Conservation (phyloP, 345 rosid species). For the Aquilaria malaccensis region DNA sequence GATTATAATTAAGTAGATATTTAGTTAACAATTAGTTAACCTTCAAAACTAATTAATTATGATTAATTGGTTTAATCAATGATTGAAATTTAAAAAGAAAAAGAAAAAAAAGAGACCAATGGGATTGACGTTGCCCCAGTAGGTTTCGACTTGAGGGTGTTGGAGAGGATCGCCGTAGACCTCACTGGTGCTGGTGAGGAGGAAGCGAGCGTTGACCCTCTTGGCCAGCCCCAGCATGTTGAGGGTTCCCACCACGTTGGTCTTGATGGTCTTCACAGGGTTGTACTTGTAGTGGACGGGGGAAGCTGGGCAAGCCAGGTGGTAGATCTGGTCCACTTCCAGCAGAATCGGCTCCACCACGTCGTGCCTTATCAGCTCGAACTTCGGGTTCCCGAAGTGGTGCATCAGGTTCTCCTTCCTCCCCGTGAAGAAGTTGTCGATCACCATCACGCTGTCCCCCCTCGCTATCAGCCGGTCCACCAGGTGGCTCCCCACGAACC, state of each 20-base stretch:
- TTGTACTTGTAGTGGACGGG: constrained; percentile 90
- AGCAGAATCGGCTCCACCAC: constrained; percentile 74
- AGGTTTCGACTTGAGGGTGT: constrained; percentile 82
- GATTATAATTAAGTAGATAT: background rate
- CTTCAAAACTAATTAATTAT: no score
- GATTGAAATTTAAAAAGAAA: background rate
- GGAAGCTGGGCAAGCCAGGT: constrained; percentile 83
- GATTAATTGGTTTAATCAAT: background rate
- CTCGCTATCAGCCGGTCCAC: constrained; percentile 74
- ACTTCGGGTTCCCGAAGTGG: constrained; percentile 65
- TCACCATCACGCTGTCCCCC: constrained; percentile 74
- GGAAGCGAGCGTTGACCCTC: constrained; percentile 72
- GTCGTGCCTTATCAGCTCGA: constrained; percentile 75
- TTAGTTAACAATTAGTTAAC: background rate
- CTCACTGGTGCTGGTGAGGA: constrained; percentile 90
- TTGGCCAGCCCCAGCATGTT: constrained; percentile 85
- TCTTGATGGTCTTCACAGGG: constrained; percentile 89
- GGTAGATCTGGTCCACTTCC: constrained; percentile 93
- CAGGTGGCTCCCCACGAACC: constrained; percentile 88
- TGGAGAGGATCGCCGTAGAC: constrained; percentile 88
- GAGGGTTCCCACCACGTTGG: constrained; percentile 77
- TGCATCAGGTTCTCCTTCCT: constrained; percentile 67
- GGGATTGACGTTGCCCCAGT: constrained; percentile 91
- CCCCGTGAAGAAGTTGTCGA: constrained; percentile 77
- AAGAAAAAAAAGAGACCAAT: constrained; percentile 33